A percentile compares a stretch with the other conserved stretches of the same genome.
phyloP scores from a whole-genome alignment of 2,329 filamentous ascomycete species.

The Penicillium expansum region DNA sequence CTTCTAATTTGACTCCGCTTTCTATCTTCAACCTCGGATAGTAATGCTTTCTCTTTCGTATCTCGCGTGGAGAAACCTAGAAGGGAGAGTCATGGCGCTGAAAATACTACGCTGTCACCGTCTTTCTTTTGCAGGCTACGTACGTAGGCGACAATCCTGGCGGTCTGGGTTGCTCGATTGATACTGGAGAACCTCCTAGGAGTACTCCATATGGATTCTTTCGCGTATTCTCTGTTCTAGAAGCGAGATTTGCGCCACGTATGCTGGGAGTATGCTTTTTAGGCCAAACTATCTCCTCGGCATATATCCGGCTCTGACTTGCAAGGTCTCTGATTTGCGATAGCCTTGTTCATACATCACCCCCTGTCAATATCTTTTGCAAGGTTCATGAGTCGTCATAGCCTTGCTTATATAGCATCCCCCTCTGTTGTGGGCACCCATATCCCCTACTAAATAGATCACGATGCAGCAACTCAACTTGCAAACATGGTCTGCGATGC shows the following conservation, averaged over 20 bases:
- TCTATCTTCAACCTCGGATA: conserved; percentile 2
- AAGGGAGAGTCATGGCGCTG: conserved; percentile 10
- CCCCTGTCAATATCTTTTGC: neutral
- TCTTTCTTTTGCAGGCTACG: conserved; percentile 3
- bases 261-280: neutral
- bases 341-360: neutral
- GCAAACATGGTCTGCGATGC: conserved; percentile 8
- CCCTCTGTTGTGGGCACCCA: neutral
- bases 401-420: neutral
- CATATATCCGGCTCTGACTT: neutral
- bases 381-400: neutral
- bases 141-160: conserved; percentile 7
- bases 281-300: neutral
- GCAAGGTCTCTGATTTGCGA: neutral
- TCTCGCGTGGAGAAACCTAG: conserved; percentile 24
- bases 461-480: conserved; percentile 8
- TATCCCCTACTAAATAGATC: neutral
- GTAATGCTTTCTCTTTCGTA: conserved; percentile 1
- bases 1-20: neutral
- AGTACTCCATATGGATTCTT: neutral
- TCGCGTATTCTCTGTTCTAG: conserved; percentile 7
- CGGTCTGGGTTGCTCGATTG: conserved; percentile 11
- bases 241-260: conserved; percentile 1
- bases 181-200: conserved; percentile 2
- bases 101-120: conserved; percentile 6